Percentiles rank a stretch among this genome's conserved stretches.
phyloP scores from a whole-genome alignment of 108 stramenopile species.

The Cyclotella baltica region DNA sequence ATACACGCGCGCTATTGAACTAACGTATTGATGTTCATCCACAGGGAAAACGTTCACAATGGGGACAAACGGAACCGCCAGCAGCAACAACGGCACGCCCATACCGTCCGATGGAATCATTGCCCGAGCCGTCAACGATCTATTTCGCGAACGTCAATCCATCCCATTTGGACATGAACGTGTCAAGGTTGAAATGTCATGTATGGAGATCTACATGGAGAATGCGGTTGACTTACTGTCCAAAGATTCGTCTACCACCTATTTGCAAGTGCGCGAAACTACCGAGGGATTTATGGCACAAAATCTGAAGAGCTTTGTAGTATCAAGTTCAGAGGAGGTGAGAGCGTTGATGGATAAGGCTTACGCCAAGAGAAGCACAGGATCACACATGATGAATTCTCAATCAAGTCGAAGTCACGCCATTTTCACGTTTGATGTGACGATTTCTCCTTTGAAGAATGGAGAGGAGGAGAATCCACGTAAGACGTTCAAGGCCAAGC shows the following conservation, averaged over 20 bases:
- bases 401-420: constrained; percentile 90
- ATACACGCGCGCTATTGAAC: too few species aligned
- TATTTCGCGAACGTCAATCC: constrained; percentile 43
- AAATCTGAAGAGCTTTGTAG: constrained; percentile 59
- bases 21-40: too few species aligned
- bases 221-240: constrained; percentile 59
- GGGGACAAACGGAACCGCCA: constrained; percentile 29
- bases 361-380: constrained; percentile 67
- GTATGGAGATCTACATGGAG: constrained; percentile 78
- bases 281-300: constrained; percentile 77
- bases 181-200: constrained; percentile 65
- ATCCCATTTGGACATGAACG: constrained; percentile 29
- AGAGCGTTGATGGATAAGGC: constrained; percentile 70
- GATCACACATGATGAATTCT: constrained; percentile 91
- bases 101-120: constrained; percentile 59
- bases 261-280: constrained; percentile 59
- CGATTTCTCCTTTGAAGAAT: constrained; percentile 45
- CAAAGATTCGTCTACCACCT: constrained; percentile 35
- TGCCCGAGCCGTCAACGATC: constrained; percentile 60
- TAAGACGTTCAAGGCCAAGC: constrained; percentile 54
- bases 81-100: constrained; percentile 17
- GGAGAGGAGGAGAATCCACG: constrained; percentile 20
- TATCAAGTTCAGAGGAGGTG: constrained; percentile 63
- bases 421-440: constrained; percentile 89
- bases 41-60: constrained; percentile 22